Base-by-base conservation (phyloP, 768 basidiomycete genomes). In the Xerocomus potaroensis region DNA sequence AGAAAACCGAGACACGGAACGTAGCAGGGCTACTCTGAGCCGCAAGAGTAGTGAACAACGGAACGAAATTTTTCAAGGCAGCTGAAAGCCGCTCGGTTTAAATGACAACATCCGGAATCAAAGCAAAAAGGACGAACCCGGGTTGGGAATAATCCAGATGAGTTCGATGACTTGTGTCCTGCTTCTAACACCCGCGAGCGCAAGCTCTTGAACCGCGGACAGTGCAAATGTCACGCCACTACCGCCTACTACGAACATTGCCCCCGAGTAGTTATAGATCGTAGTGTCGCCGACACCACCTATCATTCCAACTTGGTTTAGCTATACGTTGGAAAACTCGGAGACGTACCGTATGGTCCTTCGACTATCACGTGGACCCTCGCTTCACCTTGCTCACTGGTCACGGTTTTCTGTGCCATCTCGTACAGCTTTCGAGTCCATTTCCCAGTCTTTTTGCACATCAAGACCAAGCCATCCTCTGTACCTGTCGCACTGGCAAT, bases 151-250 rank as follows among this genome's bases (percentile, higher is more conserved):
- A 22, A 70, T 57, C 81, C 81, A 83, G n/a, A 81, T 65, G 23
- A 83, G 66, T 48, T 79, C 76, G 51, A 81, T 70, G 21, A 71
- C 45, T 12, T 72, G 67, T 4, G 73, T 60, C 41, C 70, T 66
- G 31, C 72, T 70, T 53, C 18, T 23, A 1, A 3, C 30, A 44
- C 58, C 62, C 65, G 45, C 68, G 53, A 64, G 62, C 31, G 81
- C 57, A 15, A 84, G 64, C 51, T 83, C 79, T 27, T 76, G 72
- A 5, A 79, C 70, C 15, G 73, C 60, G 12, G 69, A 60, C 18
- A 83, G 69, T 3, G 71, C 69, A 54, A 78, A 80, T 0, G 83
- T 76, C 60, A 84, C 76, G 3, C 83, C 83, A 18, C 75, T 76
- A 9, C 83, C 83, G 8, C 80, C 82, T 5, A 76, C 77, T 31